Evolutionary conservation across 768 basidiomycete genomes (phyloP), one percentile per base, ranked within the genome.

Genomic region (Suillus plorans): DNA sequence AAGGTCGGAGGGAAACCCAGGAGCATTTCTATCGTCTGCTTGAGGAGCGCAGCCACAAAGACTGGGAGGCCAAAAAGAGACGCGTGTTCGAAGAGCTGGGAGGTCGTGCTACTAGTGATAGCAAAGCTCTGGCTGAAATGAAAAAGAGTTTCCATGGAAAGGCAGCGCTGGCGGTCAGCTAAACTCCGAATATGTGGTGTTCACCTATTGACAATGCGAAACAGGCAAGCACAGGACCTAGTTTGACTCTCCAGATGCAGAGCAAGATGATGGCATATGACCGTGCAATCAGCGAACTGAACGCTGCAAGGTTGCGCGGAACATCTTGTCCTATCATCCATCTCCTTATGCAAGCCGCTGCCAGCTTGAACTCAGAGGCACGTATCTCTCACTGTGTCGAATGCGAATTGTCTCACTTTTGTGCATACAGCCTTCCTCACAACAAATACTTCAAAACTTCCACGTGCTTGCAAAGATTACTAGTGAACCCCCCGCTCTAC

Each of bases 201-300:
- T 31, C 44, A 14, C 8, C 22, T 49, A 64, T 65, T 70, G 45
- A 74, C 62, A 25, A 49, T 60, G 63, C 65, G 49, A 34, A 61
- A 13, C 66, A 83, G 79, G 73, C 82, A 52, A 79, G 80, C 62
- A 77, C 80, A 1, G 79, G 82, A 1, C 87, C 89, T 1, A 86
- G 82, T 65, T 77, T 89, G 25, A 86, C 83, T 16, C 75, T 92
- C 47, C 91, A 93, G 72, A 91, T 91, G 89, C 95, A 96, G 76
- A 88, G 85, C 77, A 93, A 92, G 78, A 95, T 98, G 95, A 94
- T 98, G 91, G 89, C 88, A 14, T 99, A 98, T 74, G 92, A 96
- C 80, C 86, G 87, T 57, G 89, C 92, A 39, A 80, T 98, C 50
- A 80, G 85, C 8, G 87, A 92, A 28, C 80, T 98, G 60, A 95